phyloP scores from a whole-genome alignment of 345 rosid genomes.

The Trapa bicornis region DNA sequence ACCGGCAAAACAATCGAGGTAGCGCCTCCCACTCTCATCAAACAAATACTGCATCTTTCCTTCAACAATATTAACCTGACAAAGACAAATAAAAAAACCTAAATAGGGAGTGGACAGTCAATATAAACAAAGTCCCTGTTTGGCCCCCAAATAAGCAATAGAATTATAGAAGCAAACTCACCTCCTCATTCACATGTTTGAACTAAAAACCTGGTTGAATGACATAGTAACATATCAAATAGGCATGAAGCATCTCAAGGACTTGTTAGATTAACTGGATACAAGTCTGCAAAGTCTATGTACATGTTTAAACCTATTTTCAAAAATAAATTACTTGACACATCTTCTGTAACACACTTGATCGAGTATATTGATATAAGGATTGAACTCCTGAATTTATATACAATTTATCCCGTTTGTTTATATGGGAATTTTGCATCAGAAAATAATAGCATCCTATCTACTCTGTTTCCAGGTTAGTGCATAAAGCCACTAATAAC shows the following conservation, averaged over 20 bases:
- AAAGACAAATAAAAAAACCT: neutral
- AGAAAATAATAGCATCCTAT: no score
- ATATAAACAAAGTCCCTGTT: neutral
- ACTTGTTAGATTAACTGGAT: no score
- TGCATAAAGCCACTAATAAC: no score
- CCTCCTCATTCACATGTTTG: neutral
- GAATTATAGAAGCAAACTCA: neutral
- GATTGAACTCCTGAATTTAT: neutral
- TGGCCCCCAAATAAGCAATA: neutral
- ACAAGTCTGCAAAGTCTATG: neutral
- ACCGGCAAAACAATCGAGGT: constrained; percentile 85
- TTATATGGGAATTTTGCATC: no score
- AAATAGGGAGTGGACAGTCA: neutral
- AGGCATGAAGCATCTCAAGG: no score
- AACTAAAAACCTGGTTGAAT: no score
- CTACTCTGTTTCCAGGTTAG: no score
- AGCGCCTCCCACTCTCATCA: constrained; percentile 70
- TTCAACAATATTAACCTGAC: constrained; percentile 79
- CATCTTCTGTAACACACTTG: neutral
- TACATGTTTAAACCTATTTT: neutral
- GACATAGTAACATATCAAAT: no score
- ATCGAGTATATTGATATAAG: neutral
- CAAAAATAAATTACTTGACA: neutral
- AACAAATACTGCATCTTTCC: constrained; percentile 96
- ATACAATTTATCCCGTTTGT: neutral